Evolutionary conservation across 2,329 filamentous ascomycete genomes (phyloP).

Genomic region (Apiospora kogelbergensis): DNA sequence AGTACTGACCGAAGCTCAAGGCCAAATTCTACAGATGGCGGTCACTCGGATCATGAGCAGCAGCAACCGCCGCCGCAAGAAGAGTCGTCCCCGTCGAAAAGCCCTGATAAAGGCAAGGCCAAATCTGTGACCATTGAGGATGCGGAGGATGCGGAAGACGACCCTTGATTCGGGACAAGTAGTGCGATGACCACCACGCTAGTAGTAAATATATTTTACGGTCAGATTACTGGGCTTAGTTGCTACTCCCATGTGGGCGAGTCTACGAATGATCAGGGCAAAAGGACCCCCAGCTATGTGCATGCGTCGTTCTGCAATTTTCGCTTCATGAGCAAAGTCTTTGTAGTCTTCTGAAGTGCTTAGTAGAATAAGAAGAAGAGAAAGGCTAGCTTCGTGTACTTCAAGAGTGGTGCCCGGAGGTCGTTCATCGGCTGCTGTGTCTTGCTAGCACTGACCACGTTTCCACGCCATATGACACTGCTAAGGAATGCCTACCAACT

Average conservation of each 20-base stretch:
- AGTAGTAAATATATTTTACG: background rate
- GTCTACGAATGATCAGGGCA: background rate
- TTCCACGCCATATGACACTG: background rate
- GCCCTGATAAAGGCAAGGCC: slow-evolving; percentile 23
- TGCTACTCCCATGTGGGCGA: background rate
- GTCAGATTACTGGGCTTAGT: background rate
- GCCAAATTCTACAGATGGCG: slow-evolving; percentile 13
- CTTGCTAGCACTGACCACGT: background rate
- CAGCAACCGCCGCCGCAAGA: slow-evolving; percentile 17
- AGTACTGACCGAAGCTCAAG: slow-evolving; percentile 14
- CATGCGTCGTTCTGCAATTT: background rate
- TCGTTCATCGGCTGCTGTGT: background rate
- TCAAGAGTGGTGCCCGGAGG: background rate
- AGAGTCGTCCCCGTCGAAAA: slow-evolving; percentile 9
- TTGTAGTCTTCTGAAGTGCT: background rate
- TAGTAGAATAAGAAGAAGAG: background rate
- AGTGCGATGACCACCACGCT: background rate
- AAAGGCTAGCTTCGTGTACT: background rate
- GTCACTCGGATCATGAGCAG: slow-evolving; percentile 19
- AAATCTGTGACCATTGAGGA: slow-evolving; percentile 32
- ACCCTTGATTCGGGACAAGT: background rate
- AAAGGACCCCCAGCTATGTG: background rate
- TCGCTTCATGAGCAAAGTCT: background rate
- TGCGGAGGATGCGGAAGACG: slow-evolving; percentile 19
- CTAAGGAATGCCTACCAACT: background rate